These are phyloP conservation scores for Coemansia sp. DNA, from an alignment of 192 early-diverging fungal species.

Conservation along the genomic window DNA sequence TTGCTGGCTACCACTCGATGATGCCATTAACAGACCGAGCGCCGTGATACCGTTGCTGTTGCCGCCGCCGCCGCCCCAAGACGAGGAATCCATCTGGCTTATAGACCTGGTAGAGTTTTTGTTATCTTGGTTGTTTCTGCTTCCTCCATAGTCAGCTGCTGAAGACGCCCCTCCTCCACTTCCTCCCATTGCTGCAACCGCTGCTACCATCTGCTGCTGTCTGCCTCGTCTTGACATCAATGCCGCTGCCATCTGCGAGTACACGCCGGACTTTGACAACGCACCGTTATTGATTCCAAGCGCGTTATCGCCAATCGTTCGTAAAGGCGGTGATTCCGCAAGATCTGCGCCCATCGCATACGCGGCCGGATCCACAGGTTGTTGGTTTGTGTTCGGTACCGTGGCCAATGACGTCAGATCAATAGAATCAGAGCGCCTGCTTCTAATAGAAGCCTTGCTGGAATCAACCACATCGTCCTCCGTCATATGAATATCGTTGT, in stretches of 20 bases:
- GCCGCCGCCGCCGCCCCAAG: not conserved
- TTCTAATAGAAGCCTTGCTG: conserved; percentile 1
- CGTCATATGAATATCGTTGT: conserved; percentile 29
- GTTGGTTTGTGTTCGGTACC: conserved; percentile 13
- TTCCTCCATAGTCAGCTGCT: conserved; percentile 3
- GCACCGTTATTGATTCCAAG: not conserved
- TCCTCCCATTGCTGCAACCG: conserved; percentile 19
- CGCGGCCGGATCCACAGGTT: not conserved
- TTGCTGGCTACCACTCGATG: not conserved
- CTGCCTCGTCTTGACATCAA: conserved; percentile 31
- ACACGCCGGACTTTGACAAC: conserved; percentile 21
- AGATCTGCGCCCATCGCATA: not conserved
- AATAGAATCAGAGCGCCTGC: conserved; percentile 43
- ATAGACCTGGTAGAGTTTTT: not conserved
- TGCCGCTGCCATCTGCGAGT: conserved; percentile 47
- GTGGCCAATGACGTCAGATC: conserved; percentile 48
- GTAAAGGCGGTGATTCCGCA: conserved; percentile 16
- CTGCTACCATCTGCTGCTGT: conserved; percentile 21
- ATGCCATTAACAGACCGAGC: conserved; percentile 25
- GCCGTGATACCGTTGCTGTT: conserved; percentile 20
- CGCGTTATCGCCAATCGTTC: conserved; percentile 1
- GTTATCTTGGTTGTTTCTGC: not conserved
- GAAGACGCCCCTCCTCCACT: conserved; percentile 2
- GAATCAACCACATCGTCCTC: conserved; percentile 6
- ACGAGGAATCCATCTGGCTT: not conserved